Evolutionary conservation across 495 filamentous ascomycete genomes (phyloP).

Genomic region (Corynascus novoguineensis): DNA sequence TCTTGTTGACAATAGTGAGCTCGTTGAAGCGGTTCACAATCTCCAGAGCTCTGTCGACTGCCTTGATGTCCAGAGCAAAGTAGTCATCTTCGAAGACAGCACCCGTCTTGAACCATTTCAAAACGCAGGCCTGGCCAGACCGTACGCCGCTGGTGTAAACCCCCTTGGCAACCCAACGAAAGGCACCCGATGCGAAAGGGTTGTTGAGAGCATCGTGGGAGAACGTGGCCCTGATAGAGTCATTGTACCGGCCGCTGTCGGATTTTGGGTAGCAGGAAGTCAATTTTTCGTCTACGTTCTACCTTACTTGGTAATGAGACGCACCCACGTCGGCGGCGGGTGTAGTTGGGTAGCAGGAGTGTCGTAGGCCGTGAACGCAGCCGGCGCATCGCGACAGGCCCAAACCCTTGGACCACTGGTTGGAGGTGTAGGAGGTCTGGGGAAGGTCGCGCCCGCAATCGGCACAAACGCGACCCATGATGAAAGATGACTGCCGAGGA

Average conservation of each 20-base stretch:
- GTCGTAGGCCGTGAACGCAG: conserved; percentile 27
- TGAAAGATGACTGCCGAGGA: neutral
- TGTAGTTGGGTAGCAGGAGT: too few relatives aligned
- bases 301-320: too few relatives aligned
- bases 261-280: too few relatives aligned
- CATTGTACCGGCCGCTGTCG: conserved; percentile 29
- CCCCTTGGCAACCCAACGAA: conserved; percentile 32
- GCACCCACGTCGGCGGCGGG: too few relatives aligned
- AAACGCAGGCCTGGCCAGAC: conserved; percentile 26
- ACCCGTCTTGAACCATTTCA: conserved; percentile 37
- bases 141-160: conserved; percentile 24
- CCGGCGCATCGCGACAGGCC: conserved; percentile 26
- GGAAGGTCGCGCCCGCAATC: conserved; percentile 21
- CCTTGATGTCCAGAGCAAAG: conserved; percentile 33
- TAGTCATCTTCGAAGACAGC: conserved; percentile 26
- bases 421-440: conserved; percentile 24
- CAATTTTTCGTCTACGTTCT: too few relatives aligned
- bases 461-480: conserved; percentile 19
- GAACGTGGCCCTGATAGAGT: neutral
- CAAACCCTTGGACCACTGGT: conserved; percentile 23
- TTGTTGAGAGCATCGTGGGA: neutral
- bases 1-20: conserved; percentile 22
- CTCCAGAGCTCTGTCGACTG: conserved; percentile 28
- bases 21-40: conserved; percentile 34
- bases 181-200: conserved; percentile 29